A percentile compares a stretch with the other conserved stretches of the same genome.
Evolutionary conservation across 306 rosid species (phyloP).

Genomic region (Hippophae gyantsensis): DNA sequence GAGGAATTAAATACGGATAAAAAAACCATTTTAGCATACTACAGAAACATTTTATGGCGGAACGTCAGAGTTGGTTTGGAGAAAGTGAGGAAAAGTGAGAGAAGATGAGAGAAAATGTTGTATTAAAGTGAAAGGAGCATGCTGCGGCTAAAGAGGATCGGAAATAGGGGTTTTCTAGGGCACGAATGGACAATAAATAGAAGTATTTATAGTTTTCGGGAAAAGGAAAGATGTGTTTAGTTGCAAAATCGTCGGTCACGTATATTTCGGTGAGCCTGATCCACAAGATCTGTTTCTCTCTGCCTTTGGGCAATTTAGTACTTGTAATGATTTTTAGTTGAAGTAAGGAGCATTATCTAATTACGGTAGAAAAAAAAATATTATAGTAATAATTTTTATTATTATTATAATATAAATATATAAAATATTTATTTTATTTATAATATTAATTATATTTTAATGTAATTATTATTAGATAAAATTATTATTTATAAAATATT

Average conservation of each 20-base stretch:
- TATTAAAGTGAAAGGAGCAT: constrained; percentile 29
- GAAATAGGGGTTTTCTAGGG: constrained; percentile 55
- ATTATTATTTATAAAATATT: too few species aligned
- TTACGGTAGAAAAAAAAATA: too few species aligned
- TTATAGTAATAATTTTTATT: too few species aligned
- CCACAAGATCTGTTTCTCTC: constrained; percentile 9
- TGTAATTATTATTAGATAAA: too few species aligned
- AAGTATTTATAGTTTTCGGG: constrained; percentile 99
- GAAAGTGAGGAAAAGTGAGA: constrained; percentile 12
- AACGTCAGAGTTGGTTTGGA: constrained; percentile 5
- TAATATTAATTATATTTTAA: too few species aligned
- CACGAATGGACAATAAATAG: constrained; percentile 42
- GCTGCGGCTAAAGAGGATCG: constrained; percentile 60
- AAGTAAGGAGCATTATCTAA: too few species aligned
- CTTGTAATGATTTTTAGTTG: background rate
- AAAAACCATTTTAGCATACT: constrained; percentile 2
- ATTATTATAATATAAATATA: too few species aligned
- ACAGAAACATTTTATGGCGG: background rate
- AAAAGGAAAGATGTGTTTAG: constrained; percentile 42
- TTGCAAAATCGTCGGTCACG: constrained; percentile 33
- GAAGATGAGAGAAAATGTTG: constrained; percentile 8
- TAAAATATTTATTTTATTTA: too few species aligned
- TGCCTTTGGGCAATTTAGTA: constrained; percentile 11
- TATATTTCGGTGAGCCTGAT: constrained; percentile 65
- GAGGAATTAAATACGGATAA: constrained; percentile 1